phyloP scores from a whole-genome alignment of 108 stramenopile genomes.

The Mayamaea pseudoterrestris region DNA sequence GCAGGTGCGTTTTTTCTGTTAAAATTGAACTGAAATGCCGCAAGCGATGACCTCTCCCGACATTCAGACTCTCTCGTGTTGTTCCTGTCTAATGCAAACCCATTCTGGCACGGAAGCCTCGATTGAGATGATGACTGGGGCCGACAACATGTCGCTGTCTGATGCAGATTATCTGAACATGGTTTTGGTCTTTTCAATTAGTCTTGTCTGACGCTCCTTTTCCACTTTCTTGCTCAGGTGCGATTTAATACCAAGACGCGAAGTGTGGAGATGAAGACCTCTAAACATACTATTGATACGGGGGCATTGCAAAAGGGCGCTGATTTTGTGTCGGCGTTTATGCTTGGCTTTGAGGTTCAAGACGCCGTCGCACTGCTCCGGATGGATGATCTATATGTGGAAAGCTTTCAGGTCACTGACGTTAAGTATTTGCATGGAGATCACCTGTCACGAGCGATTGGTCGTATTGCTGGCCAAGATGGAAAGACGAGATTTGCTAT shows the following conservation, averaged over 20 bases:
- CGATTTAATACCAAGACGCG: constrained; percentile 96
- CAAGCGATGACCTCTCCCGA: not conserved
- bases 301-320: constrained; percentile 92
- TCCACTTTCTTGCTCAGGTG: constrained; percentile 28
- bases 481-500: constrained; percentile 99
- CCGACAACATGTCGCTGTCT: constrained; percentile 32
- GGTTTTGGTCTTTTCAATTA: constrained; percentile 2
- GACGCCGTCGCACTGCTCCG: constrained; percentile 1
- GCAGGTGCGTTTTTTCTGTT: constrained; percentile 37
- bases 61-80: too few species aligned
- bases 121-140: constrained; percentile 21
- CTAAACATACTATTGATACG: constrained; percentile 76
- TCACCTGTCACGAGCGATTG: constrained; percentile 94
- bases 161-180: constrained; percentile 16
- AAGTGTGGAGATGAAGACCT: constrained; percentile 95
- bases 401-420: constrained; percentile 95
- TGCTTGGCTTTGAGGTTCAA: constrained; percentile 80
- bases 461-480: constrained; percentile 96
- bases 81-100: constrained; percentile 45
- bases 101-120: constrained; percentile 40
- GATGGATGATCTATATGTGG: constrained; percentile 95
- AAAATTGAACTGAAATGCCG: not conserved
- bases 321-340: constrained; percentile 95
- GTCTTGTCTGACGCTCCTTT: not conserved
- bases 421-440: constrained; percentile 94